These are phyloP conservation scores for Backusella liffmaniae DNA, from an alignment of 192 early-diverging fungal species.

Conservation along the genomic window DNA sequence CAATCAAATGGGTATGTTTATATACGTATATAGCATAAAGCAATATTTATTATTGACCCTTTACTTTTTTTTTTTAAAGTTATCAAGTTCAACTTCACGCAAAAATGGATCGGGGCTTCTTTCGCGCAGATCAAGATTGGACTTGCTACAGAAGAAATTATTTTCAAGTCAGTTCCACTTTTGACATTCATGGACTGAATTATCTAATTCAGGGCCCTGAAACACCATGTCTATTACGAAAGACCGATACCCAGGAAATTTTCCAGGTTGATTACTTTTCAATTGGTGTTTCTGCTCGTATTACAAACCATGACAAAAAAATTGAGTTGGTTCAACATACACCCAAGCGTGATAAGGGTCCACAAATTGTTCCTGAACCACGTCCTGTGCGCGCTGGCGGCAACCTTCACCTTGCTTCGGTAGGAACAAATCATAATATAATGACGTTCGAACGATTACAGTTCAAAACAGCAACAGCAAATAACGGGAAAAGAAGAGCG, in stretches of 20 bases:
- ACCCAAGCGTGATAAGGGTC: constrained; percentile 92
- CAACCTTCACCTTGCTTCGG: constrained; percentile 43
- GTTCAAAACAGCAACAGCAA: constrained; percentile 92
- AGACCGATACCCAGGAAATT: constrained; percentile 42
- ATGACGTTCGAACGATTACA: constrained; percentile 86
- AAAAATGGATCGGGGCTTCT: constrained; percentile 80
- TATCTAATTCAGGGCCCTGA: constrained; percentile 49
- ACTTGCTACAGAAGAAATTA: constrained; percentile 86
- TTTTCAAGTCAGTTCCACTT: constrained; percentile 65
- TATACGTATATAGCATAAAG: background rate
- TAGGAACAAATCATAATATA: constrained; percentile 43
- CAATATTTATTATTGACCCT: background rate
- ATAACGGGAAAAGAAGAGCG: constrained; percentile 84
- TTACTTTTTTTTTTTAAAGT: constrained; percentile 25
- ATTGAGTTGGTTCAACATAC: constrained; percentile 88
- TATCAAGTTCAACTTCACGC: constrained; percentile 61
- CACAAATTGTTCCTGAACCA: constrained; percentile 69
- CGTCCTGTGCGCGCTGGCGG: constrained; percentile 58
- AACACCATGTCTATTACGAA: constrained; percentile 64
- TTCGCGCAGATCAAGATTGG: constrained; percentile 70
- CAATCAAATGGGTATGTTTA: constrained; percentile 43
- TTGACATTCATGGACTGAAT: constrained; percentile 37
- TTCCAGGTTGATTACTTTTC: constrained; percentile 53
- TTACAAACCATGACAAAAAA: constrained; percentile 60
- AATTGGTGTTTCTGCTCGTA: constrained; percentile 72